Conservation (phyloP, 1,139 yeast genomes). For the Yamadazyma buinensis region DNA sequence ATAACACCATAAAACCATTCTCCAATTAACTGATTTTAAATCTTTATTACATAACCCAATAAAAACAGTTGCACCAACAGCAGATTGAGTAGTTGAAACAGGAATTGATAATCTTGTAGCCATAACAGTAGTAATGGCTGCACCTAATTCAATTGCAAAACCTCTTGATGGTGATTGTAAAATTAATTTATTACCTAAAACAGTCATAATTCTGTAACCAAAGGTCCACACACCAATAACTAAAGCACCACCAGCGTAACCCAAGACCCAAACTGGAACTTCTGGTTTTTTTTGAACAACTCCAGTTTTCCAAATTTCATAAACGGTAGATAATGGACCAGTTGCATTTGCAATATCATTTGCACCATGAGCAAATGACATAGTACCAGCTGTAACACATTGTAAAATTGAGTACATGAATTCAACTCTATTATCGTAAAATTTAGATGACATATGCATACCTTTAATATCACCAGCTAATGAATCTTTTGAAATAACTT, state of each 20-base stretch:
- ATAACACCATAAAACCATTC: constrained; percentile 71
- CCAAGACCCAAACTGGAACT: constrained; percentile 71
- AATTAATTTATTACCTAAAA: constrained; percentile 72
- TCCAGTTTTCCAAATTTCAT: constrained; percentile 58
- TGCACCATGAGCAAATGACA: constrained; percentile 82
- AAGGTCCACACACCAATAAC: constrained; percentile 71
- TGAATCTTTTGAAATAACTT: constrained; percentile 30
- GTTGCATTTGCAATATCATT: constrained; percentile 79
- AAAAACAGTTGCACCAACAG: constrained; percentile 77
- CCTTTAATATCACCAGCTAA: constrained; percentile 42
- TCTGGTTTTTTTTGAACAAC: constrained; percentile 45
- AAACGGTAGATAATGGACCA: constrained; percentile 70
- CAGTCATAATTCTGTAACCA: constrained; percentile 69
- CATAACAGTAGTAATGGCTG: constrained; percentile 72
- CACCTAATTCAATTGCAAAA: constrained; percentile 75
- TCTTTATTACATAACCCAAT: constrained; percentile 73
- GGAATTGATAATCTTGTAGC: constrained; percentile 73
- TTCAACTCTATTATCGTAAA: constrained; percentile 70
- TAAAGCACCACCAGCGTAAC: constrained; percentile 64
- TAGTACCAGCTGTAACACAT: constrained; percentile 72
- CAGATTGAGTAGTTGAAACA: constrained; percentile 73
- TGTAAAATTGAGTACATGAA: constrained; percentile 68
- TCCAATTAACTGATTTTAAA: constrained; percentile 67
- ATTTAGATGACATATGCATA: constrained; percentile 58
- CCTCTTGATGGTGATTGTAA: constrained; percentile 80